Evolutionary conservation across 768 basidiomycete species (phyloP), one percentile per base, ranked within the genome.

Genomic region (Strobilomyces confusus): DNA sequence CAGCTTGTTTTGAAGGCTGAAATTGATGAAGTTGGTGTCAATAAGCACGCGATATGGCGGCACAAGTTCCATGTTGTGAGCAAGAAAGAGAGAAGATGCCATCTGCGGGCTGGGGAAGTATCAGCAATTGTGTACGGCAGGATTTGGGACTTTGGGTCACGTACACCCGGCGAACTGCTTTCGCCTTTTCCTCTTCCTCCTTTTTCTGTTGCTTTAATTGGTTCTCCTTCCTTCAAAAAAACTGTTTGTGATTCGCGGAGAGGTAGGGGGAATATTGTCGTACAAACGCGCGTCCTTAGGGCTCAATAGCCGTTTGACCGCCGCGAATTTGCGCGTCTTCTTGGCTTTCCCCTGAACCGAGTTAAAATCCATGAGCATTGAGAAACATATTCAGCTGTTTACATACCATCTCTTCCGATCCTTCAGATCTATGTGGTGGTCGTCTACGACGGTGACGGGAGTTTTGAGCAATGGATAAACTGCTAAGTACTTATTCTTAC

Each of bases 11-110:
- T 99, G 97, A 45, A 99, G 79, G 60, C 88, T 92, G 69, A 98
- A 95, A 68, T 98, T 98, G 79, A 99, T 99, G 62, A 99, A 98
- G 69, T 99, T 99, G 67, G 97, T 99, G 72, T 99, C 97, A 55
- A 99, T 92, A 36, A 99, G 82, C 25, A 99, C 92, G 19, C 95
- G 85, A 68, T 98, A 99, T 4, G 97, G 97, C 0, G 97, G 97
- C 0, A 92, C 95, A 44, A 99, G 88, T 19, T 97, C 88, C 20
- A 89, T 86, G 69, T 99, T 98, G 70, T 98, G 97, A 5, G 89
- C 85, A 38, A 99, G 78, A 77, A 98, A 98, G 60, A 98, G 77
- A 19, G 94, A 92, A 29, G 93, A 89, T n/a, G 94, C 84, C 40
- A 88, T 78, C 65, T 91, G 88, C 4, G 89, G 83, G 43, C 93